A percentile compares a stretch with the other conserved stretches of the same genome.
phyloP scores from a whole-genome alignment of 2,329 filamentous ascomycete genomes.

The Fusarium subglutinans region DNA sequence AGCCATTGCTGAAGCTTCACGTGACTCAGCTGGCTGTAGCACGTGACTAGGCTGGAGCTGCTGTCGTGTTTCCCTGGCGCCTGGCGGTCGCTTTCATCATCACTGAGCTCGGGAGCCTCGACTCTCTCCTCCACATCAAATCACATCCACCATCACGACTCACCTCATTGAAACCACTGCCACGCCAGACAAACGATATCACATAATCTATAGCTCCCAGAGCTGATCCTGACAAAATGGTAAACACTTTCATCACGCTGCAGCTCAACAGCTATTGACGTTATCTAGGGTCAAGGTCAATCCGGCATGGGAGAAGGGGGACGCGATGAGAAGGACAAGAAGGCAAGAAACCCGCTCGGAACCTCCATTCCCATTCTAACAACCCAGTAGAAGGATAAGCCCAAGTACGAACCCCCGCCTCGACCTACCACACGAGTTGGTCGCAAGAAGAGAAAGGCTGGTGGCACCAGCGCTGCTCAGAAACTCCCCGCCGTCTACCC shows the following conservation, averaged over 20 bases:
- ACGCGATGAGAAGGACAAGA: conserved; percentile 91
- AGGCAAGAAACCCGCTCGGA: conserved; percentile 63
- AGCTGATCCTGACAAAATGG: conserved; percentile 50
- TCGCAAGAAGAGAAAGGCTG: conserved; percentile 97
- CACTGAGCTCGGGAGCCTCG: conserved; percentile 44
- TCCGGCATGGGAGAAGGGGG: conserved; percentile 88
- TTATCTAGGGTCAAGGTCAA: conserved; percentile 77
- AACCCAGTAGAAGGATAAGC: conserved; percentile 88
- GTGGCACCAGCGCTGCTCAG: conserved; percentile 90
- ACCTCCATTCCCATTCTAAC: conserved; percentile 26
- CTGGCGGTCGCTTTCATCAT: conserved; percentile 50
- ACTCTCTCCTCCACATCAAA: conserved; percentile 39
- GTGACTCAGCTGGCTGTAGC: conserved; percentile 10
- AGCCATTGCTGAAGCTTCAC: background rate
- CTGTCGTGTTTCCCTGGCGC: conserved; percentile 59
- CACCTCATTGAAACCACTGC: conserved; percentile 12
- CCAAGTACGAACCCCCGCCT: conserved; percentile 98
- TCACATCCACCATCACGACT: conserved; percentile 30
- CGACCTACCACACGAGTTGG: conserved; percentile 96
- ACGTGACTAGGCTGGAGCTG: conserved; percentile 47
- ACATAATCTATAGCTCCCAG: conserved; percentile 36
- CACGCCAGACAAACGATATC: conserved; percentile 2
- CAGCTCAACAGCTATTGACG: conserved; percentile 27
- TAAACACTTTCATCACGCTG: conserved; percentile 17
- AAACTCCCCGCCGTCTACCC: conserved; percentile 96